phyloP scores from a whole-genome alignment of 108 stramenopile genomes.

The Stephanodiscus triporus region DNA sequence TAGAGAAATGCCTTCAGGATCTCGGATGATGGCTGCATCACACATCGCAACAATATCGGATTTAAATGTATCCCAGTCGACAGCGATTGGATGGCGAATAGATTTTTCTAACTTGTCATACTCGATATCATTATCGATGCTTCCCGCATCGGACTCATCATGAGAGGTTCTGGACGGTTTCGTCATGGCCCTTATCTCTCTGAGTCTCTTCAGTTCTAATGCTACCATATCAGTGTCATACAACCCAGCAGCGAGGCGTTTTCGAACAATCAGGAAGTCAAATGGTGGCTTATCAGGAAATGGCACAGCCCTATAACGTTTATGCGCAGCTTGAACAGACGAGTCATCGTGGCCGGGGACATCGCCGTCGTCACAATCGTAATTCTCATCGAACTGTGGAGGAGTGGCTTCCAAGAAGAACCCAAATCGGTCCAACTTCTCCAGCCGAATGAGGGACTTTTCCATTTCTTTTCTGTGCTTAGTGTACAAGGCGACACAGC shows the following conservation, averaged over 20 bases:
- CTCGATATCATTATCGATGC: not conserved
- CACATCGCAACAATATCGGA: slow-evolving; percentile 76
- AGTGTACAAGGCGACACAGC: slow-evolving; percentile 53
- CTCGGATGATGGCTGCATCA: slow-evolving; percentile 59
- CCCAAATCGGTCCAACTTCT: slow-evolving; percentile 75
- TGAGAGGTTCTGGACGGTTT: slow-evolving; percentile 13
- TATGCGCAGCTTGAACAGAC: slow-evolving; percentile 1
- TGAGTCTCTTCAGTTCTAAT: slow-evolving; percentile 50
- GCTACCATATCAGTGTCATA: slow-evolving; percentile 70
- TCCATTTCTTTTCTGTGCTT: slow-evolving; percentile 81
- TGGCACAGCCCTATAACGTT: not conserved
- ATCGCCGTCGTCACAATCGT: slow-evolving; percentile 27
- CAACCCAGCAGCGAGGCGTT: slow-evolving; percentile 62
- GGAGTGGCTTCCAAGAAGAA: slow-evolving; percentile 73
- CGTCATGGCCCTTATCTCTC: slow-evolving; percentile 36
- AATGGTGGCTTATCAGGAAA: slow-evolving; percentile 67
- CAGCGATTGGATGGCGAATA: slow-evolving; percentile 61
- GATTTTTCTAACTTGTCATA: slow-evolving; percentile 44
- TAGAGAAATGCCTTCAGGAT: slow-evolving; percentile 40
- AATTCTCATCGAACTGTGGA: slow-evolving; percentile 65
- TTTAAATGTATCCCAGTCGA: slow-evolving; percentile 78
- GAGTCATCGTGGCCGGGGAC: slow-evolving; percentile 15
- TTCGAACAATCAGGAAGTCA: slow-evolving; percentile 67
- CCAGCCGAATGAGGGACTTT: slow-evolving; percentile 56
- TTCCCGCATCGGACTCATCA: slow-evolving; percentile 2